Percentiles rank a stretch among this genome's conserved stretches.
Conservation (phyloP, 2,329 filamentous ascomycete species). For the Aspergillus aculeatus region DNA sequence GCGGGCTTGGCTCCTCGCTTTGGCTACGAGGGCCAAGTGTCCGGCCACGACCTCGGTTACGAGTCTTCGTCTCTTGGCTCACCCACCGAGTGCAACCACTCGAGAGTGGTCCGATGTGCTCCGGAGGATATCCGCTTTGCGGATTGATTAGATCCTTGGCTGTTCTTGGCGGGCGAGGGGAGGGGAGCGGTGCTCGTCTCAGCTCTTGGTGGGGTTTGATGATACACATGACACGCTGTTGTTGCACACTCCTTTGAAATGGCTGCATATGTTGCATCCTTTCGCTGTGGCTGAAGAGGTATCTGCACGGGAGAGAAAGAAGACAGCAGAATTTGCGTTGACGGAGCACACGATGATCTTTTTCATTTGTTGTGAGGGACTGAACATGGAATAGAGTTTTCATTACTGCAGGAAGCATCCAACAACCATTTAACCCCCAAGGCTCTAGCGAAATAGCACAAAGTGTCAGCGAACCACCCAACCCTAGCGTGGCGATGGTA, state of each 20-base stretch:
- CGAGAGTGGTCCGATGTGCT: background rate
- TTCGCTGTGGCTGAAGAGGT: fast-evolving
- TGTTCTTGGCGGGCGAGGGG: background rate
- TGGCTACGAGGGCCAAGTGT: background rate
- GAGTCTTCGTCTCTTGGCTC: background rate
- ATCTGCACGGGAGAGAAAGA: too few relatives aligned
- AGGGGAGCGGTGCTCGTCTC: background rate
- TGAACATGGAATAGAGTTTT: background rate
- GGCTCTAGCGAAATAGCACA: background rate
- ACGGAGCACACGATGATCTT: background rate
- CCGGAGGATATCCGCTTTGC: background rate
- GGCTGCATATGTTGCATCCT: too few relatives aligned
- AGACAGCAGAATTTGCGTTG: too few relatives aligned
- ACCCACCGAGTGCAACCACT: background rate
- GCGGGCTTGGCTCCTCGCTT: background rate
- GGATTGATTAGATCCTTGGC: background rate
- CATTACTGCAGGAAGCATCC: background rate
- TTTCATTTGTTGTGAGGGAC: background rate
- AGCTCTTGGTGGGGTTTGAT: background rate
- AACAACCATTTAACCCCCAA: background rate
- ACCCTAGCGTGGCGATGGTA: background rate
- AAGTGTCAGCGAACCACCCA: background rate
- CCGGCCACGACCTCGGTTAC: background rate
- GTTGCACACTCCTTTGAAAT: too few relatives aligned
- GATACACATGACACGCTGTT: background rate